These are phyloP conservation scores for Phytomonas sp. DNA, from an alignment of 208 protist genomes.

Conservation along the genomic window DNA sequence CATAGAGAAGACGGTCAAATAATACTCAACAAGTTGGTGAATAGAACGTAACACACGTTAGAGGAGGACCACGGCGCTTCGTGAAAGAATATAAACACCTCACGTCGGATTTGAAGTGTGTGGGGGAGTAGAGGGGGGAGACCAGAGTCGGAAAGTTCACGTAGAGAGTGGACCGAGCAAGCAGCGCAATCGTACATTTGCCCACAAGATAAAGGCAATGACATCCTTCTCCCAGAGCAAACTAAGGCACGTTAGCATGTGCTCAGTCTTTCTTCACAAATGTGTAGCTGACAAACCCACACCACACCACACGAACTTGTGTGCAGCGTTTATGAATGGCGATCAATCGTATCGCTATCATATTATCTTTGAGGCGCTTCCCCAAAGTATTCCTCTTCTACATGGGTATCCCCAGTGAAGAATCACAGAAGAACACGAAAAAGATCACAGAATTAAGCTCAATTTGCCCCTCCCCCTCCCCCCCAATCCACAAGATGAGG, in stretches of 20 bases:
- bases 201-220: neutral
- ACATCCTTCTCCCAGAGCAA: neutral
- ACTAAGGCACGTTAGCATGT: neutral
- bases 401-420: neutral
- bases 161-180: neutral
- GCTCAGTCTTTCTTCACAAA: neutral
- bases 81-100: neutral
- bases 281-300: neutral
- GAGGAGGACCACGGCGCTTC: neutral
- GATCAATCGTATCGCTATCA: neutral
- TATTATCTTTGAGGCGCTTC: neutral
- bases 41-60: neutral
- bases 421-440: neutral
- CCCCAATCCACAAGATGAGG: neutral
- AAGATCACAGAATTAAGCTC: neutral
- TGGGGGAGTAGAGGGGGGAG: neutral
- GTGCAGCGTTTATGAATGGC: neutral
- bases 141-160: neutral
- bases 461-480: too few relatives aligned
- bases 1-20: neutral
- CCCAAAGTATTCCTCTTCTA: neutral
- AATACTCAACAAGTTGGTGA: neutral
- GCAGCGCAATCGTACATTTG: neutral
- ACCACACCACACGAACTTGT: neutral
- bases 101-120: neutral